Evolutionary conservation across 2,329 filamentous ascomycete species (phyloP), one percentile per base, ranked within the genome.

Genomic region (Blumeriella jaapii): DNA sequence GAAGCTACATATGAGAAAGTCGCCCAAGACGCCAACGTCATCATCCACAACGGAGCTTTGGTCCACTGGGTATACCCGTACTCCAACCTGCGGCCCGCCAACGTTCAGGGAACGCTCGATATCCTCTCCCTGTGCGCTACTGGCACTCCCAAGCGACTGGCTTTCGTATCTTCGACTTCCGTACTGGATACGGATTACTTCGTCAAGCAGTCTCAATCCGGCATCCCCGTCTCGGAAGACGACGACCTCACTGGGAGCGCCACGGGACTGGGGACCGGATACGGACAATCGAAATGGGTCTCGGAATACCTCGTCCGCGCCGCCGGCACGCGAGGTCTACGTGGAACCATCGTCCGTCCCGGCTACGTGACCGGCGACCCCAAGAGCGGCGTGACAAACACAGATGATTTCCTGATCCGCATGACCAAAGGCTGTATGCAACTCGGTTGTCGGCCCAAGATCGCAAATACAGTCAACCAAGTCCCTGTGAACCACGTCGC

Each of bases 221-320:
- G 72, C 6, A 65, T 64, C 13, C 73, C 74, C 9, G 69, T 94
- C 11, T 64, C 68, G 13, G 89, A 95, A 57, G 67, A 67, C 0
- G 87, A 95, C 54, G 77, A 89, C 46, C 67, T 95, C 42, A 64
- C 73, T 47, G 84, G 86, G 34, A 87, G 82, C 51, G 69, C 75
- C 24, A 75, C 65, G 34, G 83, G 83, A 19, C 73, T 95, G 2
- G 76, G 75, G 24, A 94, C 83, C 1, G 87, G 89, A 4, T 95
- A 95, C 51, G 87, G 89, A 2, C 87, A 95, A 58, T 76, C 74
- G 46, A 95, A 96, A 62, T 95, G 86, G 86, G 82, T 66, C 23
- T 62, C 64, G 6, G 71, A 78, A 49, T 61, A 72, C 31, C 67
- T 95, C 30, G 72, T 86, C 14, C 71, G 82, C 15, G 81, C 84